phyloP scores from a whole-genome alignment of 2,329 filamentous ascomycete genomes.

The Fusarium pseudonygamai region DNA sequence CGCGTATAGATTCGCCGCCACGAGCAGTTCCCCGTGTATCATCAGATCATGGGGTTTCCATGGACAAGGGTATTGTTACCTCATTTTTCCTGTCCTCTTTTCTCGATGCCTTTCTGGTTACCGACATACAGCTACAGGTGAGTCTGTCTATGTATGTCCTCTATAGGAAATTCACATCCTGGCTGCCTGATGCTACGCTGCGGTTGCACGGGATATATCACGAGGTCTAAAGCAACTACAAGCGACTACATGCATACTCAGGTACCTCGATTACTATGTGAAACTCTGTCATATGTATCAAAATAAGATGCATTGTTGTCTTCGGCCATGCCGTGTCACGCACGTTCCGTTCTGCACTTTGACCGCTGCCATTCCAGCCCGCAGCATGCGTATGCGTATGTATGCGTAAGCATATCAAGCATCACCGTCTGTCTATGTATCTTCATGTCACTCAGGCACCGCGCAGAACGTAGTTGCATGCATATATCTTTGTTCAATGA shows the following conservation, averaged over 20 bases:
- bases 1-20: background rate
- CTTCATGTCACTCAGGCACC: constrained; percentile 3
- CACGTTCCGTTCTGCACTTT: background rate
- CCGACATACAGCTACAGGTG: background rate
- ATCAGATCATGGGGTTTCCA: constrained; percentile 26
- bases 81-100: background rate
- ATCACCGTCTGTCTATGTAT: background rate
- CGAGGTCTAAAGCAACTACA: constrained; percentile 9
- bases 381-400: background rate
- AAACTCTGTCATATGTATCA: background rate
- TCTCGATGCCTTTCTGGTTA: background rate
- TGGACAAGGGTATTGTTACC: background rate
- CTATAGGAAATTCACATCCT: background rate
- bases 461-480: background rate
- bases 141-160: background rate
- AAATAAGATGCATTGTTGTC: background rate
- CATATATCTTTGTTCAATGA: constrained; percentile 22
- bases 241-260: background rate
- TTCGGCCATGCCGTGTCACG: background rate
- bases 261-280: background rate
- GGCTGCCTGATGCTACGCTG: background rate
- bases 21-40: background rate
- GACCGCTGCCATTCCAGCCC: constrained; percentile 3
- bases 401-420: background rate
- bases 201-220: constrained; percentile 5